Percentiles rank a stretch among this genome's conserved stretches.
Conservation (phyloP, 139 green algal genomes). For the Pycnococcus provasolii region DNA sequence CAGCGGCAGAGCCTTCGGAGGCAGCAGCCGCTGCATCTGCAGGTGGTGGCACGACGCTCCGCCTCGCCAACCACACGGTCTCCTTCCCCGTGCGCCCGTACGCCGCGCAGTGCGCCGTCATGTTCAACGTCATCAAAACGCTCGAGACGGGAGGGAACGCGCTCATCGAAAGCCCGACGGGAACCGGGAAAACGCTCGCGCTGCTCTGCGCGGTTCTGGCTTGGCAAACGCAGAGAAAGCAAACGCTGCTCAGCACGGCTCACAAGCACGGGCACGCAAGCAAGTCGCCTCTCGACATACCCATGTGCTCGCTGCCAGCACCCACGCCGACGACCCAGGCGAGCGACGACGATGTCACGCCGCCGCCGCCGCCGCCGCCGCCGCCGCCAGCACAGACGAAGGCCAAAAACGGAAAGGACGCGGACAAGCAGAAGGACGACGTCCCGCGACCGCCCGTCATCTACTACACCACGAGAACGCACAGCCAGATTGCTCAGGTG, state of each 20-base stretch:
- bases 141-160: conserved; percentile 53
- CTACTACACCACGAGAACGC: conserved; percentile 77
- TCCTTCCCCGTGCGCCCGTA: conserved; percentile 65
- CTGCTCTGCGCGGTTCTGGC: conserved; percentile 69
- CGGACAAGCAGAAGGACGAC: conserved; percentile 1
- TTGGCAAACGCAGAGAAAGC: conserved; percentile 39
- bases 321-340: not conserved
- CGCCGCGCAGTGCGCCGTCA: conserved; percentile 61
- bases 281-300: not conserved
- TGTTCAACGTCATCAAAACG: conserved; percentile 60
- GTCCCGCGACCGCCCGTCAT: conserved; percentile 39
- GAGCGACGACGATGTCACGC: not conserved
- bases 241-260: no score
- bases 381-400: not conserved
- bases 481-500: conserved; percentile 90
- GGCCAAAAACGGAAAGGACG: conserved; percentile 7
- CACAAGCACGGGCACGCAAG: no score
- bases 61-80: conserved; percentile 47
- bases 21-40: no score
- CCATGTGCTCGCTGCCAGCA: not conserved
- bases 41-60: conserved; percentile 27
- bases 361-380: not conserved
- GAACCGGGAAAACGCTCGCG: conserved; percentile 77
- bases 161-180: conserved; percentile 54
- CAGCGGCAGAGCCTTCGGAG: no score